phyloP scores from a whole-genome alignment of 1,284 basidiomycete genomes.

The Coriolopsis trogii region DNA sequence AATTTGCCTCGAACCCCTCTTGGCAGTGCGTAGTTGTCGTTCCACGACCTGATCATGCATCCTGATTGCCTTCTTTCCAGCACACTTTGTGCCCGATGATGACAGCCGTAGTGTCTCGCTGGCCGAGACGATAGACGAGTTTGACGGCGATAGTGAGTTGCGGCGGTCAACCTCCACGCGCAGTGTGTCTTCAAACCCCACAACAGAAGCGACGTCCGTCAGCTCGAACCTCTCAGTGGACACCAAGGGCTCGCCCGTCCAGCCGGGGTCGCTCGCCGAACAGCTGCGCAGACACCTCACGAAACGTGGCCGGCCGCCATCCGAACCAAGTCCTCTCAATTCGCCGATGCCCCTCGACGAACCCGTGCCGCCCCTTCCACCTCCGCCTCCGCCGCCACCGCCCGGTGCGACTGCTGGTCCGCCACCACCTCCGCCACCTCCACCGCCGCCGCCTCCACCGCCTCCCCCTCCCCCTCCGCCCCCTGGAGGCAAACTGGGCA shows the following conservation, averaged over 20 bases:
- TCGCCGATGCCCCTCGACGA: conserved; percentile 36
- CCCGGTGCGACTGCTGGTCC: conserved; percentile 41
- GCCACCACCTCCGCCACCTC: conserved; percentile 39
- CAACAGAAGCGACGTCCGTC: conserved; percentile 56
- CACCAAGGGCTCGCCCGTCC: conserved; percentile 33
- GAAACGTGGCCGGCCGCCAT: conserved; percentile 42
- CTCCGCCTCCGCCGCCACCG: conserved; percentile 35
- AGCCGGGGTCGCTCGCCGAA: conserved; percentile 56
- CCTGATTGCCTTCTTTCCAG: background rate
- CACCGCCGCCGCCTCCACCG: conserved; percentile 40
- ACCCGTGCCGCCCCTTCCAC: conserved; percentile 31
- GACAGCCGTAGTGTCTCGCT: conserved; percentile 20
- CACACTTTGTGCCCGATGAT: conserved; percentile 21
- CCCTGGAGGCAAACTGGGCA: conserved; percentile 5
- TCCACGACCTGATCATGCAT: conserved; percentile 15
- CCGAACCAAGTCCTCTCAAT: conserved; percentile 35
- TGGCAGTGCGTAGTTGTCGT: conserved; percentile 27
- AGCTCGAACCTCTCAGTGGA: conserved; percentile 41
- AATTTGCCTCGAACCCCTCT: conserved; percentile 36
- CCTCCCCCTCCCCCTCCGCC: conserved; percentile 30
- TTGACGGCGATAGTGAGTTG: conserved; percentile 44
- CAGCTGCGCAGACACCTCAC: conserved; percentile 60
- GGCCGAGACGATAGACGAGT: conserved; percentile 39
- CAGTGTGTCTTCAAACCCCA: conserved; percentile 49
- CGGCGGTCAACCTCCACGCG: conserved; percentile 48